These are phyloP conservation scores for Hymenoscyphus repandus DNA, from an alignment of 2,329 filamentous ascomycete species.

Conservation along the genomic window DNA sequence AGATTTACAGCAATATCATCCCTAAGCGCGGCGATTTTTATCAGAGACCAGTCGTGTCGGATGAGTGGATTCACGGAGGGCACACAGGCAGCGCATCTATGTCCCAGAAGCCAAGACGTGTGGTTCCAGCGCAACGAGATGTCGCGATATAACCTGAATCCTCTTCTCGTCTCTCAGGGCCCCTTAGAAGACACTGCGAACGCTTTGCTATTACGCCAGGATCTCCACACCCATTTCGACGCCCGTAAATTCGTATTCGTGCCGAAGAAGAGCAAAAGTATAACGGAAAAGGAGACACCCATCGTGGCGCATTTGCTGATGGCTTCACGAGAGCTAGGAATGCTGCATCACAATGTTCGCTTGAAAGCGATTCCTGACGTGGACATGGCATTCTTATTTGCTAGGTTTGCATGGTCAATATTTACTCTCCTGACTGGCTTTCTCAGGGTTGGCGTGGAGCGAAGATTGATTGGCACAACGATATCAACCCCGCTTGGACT, in stretches of 20 bases:
- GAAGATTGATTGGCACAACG: conserved; percentile 1
- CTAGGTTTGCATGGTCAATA: conserved; percentile 10
- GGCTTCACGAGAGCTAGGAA: conserved; percentile 3
- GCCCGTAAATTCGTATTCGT: conserved; percentile 6
- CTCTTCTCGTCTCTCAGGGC: not conserved
- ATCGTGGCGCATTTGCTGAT: conserved; percentile 7
- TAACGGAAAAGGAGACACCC: not conserved
- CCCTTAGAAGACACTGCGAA: conserved; percentile 10
- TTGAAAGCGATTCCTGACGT: conserved; percentile 4
- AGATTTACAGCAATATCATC: conserved; percentile 2
- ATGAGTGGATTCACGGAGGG: conserved; percentile 10
- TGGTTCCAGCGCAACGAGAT: conserved; percentile 13
- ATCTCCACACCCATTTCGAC: conserved; percentile 10
- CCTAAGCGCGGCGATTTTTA: conserved; percentile 1
- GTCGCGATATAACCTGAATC: conserved; percentile 7
- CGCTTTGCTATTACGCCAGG: conserved; percentile 8
- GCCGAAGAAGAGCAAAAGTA: conserved; percentile 4
- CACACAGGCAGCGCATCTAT: conserved; percentile 12
- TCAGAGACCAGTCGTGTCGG: conserved; percentile 11
- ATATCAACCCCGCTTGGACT: not conserved
- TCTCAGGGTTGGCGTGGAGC: conserved; percentile 1
- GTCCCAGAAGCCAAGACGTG: conserved; percentile 5
- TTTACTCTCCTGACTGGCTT: conserved; percentile 3
- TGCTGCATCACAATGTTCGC: conserved; percentile 7
- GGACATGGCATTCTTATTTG: conserved; percentile 5